Evolutionary conservation across 306 rosid species (phyloP).

Genomic region (Chamaecrista fasciculata): DNA sequence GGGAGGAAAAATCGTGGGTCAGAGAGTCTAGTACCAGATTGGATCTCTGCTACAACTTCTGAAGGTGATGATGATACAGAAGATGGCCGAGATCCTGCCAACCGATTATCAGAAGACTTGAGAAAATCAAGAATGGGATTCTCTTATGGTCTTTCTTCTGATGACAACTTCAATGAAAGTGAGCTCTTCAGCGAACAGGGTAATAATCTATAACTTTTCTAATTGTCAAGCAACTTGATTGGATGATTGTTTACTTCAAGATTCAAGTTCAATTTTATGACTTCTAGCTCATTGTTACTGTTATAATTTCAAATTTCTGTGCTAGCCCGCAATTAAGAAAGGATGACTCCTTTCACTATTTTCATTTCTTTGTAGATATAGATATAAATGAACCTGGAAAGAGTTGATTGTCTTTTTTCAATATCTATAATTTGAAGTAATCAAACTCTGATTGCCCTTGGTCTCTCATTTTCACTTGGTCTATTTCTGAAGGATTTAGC

Average conservation of each 20-base stretch:
- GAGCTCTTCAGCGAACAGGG: constrained; percentile 86
- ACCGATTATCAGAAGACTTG: constrained; percentile 82
- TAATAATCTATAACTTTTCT: constrained; percentile 47
- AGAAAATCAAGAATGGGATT: constrained; percentile 98
- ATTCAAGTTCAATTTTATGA: not conserved
- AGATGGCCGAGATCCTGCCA: constrained; percentile 88
- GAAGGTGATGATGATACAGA: constrained; percentile 98
- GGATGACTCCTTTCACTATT: constrained; percentile 1
- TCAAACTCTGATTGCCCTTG: not conserved
- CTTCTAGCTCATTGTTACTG: not conserved
- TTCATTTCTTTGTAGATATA: constrained; percentile 6
- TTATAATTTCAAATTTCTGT: constrained; percentile 1
- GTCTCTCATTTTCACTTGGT: not conserved
- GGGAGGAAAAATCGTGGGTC: constrained; percentile 95
- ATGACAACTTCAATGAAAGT: constrained; percentile 78
- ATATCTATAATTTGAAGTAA: constrained; percentile 5
- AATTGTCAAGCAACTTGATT: not conserved
- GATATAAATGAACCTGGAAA: constrained; percentile 9
- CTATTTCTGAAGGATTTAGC: not conserved
- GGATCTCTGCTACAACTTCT: constrained; percentile 99
- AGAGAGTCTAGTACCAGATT: constrained; percentile 67
- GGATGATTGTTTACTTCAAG: not conserved
- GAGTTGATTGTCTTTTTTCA: not conserved
- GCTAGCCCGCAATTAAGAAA: constrained; percentile 12
- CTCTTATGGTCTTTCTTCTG: constrained; percentile 75